Evolutionary conservation across 495 filamentous ascomycete genomes (phyloP), one percentile per base, ranked within the genome.

Genomic region (Endocarpon pusillum): DNA sequence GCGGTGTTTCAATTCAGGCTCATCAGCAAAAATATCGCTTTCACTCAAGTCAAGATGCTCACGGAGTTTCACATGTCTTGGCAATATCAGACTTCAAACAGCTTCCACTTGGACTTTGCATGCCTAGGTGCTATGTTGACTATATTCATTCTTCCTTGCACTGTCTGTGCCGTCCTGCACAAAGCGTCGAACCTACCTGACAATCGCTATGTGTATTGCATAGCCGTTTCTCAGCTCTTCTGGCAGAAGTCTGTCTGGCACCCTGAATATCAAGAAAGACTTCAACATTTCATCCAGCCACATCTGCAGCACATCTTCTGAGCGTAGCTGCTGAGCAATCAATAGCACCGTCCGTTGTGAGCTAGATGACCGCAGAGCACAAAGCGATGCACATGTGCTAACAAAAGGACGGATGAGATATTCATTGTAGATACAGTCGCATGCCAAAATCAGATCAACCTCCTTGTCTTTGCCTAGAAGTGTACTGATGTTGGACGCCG

Each of bases 391-490:
- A 54, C 85, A 94, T 0, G 83, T 79, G 32, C 73, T 61, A n/a
- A 93, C 78, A 14, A 94, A 70, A 1, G 84, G 81, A 21, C 70
- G 58, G 11, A 94, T 71, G 3, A 97, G 67, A 3, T 75, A 64
- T 42, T 93, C 82, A 49, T 87, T 85, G 57, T 89, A 92, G 50
- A 94, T 76, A 45, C 82, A 91, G 48, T 91, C 83, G 53, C 81
- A 91, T 3, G 85, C 82, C 14, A 86, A 51, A 3, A 93, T 62
- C 2, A 66, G 57, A 39, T 83, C 76, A 36, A 62, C 55, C 16
- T 54, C 55, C 9, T 33, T 34, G 37, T 61, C 58, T 16, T 51
- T 41, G 4, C 46, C 46, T 18, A 35, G 49, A 21, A 42, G 7
- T 6, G 35, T 27, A 4, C 16, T 32, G 24, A 40, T 36, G 25